Evolutionary conservation across 371 early-diverging fungal genomes (phyloP).

Genomic region (Mucor plumbeus): DNA sequence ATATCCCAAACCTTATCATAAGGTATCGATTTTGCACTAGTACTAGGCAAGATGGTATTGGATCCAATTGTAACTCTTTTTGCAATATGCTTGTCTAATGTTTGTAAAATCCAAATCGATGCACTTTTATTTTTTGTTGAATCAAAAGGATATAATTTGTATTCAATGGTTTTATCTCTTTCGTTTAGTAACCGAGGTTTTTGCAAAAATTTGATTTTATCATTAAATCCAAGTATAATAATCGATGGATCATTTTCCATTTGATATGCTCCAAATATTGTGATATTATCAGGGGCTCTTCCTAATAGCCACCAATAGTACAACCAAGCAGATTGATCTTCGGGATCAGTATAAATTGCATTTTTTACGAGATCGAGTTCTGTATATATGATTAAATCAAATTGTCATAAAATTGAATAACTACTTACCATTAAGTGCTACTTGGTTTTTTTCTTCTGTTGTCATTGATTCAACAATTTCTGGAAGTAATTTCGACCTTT

Average conservation of each 20-base stretch:
- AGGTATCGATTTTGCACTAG: conserved; percentile 22
- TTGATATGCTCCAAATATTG: conserved; percentile 31
- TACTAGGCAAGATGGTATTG: conserved; percentile 29
- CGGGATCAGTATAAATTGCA: conserved; percentile 94
- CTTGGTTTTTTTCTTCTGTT: conserved; percentile 43
- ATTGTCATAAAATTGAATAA: no score
- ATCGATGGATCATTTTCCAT: conserved; percentile 13
- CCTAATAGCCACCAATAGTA: conserved; percentile 92
- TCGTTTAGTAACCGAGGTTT: conserved; percentile 21
- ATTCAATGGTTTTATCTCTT: conserved; percentile 7
- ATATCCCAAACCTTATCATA: conserved; percentile 14
- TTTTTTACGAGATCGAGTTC: conserved; percentile 86
- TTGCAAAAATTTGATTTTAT: conserved; percentile 20
- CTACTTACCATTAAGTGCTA: conserved; percentile 42
- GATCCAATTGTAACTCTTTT: conserved; percentile 13
- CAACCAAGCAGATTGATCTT: conserved; percentile 96
- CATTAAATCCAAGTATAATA: conserved; percentile 34
- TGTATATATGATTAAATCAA: conserved; percentile 5
- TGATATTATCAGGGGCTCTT: conserved; percentile 35
- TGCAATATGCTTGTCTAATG: not conserved
- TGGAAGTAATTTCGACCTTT: conserved; percentile 83
- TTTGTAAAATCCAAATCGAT: conserved; percentile 32
- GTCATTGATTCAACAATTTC: conserved; percentile 55
- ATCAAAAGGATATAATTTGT: conserved; percentile 27
- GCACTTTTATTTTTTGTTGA: conserved; percentile 13